A percentile compares a stretch with the other conserved stretches of the same genome.
Evolutionary conservation across 495 filamentous ascomycete genomes (phyloP).

Genomic region (Filosporella fistucella): DNA sequence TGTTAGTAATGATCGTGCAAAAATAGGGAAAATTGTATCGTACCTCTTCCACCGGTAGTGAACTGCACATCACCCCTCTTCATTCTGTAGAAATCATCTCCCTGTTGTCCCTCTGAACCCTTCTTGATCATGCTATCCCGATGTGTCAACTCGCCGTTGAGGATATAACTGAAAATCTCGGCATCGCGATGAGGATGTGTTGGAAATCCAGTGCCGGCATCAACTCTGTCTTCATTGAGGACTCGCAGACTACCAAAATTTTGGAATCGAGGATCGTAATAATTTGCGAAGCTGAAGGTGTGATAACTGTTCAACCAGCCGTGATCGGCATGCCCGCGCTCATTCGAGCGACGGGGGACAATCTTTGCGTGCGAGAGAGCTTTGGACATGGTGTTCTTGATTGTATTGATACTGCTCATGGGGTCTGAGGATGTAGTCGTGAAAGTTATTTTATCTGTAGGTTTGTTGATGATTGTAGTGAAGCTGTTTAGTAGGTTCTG

Average conservation of each 20-base stretch:
- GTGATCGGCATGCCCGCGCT: constrained; percentile 69
- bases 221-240: constrained; percentile 79
- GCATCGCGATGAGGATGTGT: constrained; percentile 78
- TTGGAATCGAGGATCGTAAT: constrained; percentile 60
- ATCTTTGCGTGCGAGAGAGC: constrained; percentile 59
- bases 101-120: constrained; percentile 40
- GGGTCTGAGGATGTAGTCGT: neutral
- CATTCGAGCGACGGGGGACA: constrained; percentile 51
- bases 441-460: constrained; percentile 8
- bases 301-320: constrained; percentile 85
- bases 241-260: constrained; percentile 70
- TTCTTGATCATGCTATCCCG: constrained; percentile 67
- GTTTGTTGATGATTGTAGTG: constrained; percentile 5
- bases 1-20: constrained; percentile 13
- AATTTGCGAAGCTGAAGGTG: constrained; percentile 74
- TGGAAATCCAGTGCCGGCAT: constrained; percentile 63
- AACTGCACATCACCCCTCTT: constrained; percentile 78
- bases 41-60: constrained; percentile 68
- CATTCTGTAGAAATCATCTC: constrained; percentile 63
- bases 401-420: constrained; percentile 19
- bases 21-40: constrained; percentile 15
- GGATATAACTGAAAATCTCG: constrained; percentile 81
- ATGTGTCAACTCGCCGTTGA: constrained; percentile 76
- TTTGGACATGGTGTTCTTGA: constrained; percentile 44
- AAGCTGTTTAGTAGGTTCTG: constrained; percentile 19